Conservation (phyloP, 305 asterid genomes). For the Solanum hybrid region DNA sequence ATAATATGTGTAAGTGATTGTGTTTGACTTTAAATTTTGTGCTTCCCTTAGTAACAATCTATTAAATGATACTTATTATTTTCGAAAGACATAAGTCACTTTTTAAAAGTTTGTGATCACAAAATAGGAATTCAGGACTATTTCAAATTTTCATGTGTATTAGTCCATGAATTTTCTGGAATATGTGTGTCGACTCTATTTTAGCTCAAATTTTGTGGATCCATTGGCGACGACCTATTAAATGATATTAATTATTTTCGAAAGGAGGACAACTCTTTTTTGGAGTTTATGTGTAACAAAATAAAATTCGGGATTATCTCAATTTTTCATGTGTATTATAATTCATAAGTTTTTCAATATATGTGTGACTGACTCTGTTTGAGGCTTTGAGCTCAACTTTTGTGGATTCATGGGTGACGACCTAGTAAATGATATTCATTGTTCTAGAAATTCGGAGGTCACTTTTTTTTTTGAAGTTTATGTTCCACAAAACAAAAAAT, state of each 20-base stretch:
- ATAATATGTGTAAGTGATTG: background rate
- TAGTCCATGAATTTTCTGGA: background rate
- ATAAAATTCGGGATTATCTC: background rate
- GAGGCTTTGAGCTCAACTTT: background rate
- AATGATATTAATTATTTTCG: background rate
- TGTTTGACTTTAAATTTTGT: background rate
- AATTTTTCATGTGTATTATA: background rate
- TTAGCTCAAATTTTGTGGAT: background rate
- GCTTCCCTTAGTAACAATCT: background rate
- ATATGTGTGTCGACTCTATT: background rate
- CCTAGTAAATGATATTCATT: background rate
- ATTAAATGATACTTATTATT: no score
- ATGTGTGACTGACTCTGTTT: fast-evolving
- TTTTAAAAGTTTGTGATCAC: background rate
- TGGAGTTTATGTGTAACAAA: background rate
- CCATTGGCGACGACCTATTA: background rate
- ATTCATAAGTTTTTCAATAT: background rate
- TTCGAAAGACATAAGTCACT: background rate
- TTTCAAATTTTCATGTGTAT: background rate
- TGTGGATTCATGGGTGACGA: background rate
- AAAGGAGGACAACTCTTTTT: background rate
- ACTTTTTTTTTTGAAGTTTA: background rate
- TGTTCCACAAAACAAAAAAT: background rate
- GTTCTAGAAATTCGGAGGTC: background rate
- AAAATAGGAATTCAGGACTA: background rate